Evolutionary conservation across 2,329 filamentous ascomycete genomes (phyloP), one percentile per base, ranked within the genome.

Genomic region (Neodidymelliopsis sp.): DNA sequence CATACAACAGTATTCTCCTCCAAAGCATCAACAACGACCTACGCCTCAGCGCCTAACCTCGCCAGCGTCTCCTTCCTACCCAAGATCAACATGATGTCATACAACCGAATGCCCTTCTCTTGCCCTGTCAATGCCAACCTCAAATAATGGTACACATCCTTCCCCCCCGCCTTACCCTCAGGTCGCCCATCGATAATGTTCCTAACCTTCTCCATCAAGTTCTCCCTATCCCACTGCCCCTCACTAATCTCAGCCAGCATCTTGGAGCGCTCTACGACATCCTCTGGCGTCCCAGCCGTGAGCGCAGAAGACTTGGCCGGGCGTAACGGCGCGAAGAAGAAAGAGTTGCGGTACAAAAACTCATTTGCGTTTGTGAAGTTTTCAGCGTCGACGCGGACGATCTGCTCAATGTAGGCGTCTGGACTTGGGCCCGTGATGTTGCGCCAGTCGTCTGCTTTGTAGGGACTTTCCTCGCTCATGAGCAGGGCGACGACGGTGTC

Each of bases 331-430:
- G 68, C 70, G 69, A 88, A 87, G 70, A 89, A 83, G 61, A 83
- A 82, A 20, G 71, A 66, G 64, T 85, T 83, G 24, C 81, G 77
- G 23, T 77, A 63, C 6, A 83, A 70, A 66, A 86, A 89, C 15
- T 82, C 75, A 4, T 70, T 53, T 0, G 84, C 76, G 12, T 76
- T 83, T 13, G 77, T 79, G 66, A 83, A 88, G 48, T 81, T 84
- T 52, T 81, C 80, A 7, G 78, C 76, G 58, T 85, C 83, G 16
- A 76, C 75, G 9, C 72, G 68, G 15, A 88, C 71, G 13, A 87
- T 75, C 2, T 71, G 66, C 7, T 72, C 59, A 6, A 87, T 70
- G 60, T 83, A 83, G 9, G 75, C 68, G 13, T 74, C 55, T 1
- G 81, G 69, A 6, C 25, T 31, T 3, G 54, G 49, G 48, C 30